phyloP scores from a whole-genome alignment of 163 green algal genomes.

The Coccomyxa subellipsoidea region DNA sequence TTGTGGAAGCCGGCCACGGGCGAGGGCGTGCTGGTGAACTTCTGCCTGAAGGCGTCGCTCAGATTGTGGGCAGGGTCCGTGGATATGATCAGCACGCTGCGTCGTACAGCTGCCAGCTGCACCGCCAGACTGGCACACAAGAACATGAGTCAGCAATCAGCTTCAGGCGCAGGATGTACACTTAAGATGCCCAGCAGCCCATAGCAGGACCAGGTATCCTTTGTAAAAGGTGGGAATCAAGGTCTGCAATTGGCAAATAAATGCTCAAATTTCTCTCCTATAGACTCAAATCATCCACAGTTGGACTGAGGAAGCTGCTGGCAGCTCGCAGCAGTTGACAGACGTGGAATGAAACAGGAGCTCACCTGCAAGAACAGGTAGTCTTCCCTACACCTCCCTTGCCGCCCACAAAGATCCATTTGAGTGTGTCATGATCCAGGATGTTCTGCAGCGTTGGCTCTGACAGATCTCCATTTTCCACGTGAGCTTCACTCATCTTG shows the following conservation, averaged over 20 bases:
- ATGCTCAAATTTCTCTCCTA: too few species aligned
- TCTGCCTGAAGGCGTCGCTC: slow-evolving; percentile 94
- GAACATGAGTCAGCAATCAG: too few species aligned
- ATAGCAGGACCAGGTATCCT: too few species aligned
- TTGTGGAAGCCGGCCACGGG: slow-evolving; percentile 89
- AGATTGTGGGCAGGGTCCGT: slow-evolving; percentile 98
- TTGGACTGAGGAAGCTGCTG: too few species aligned
- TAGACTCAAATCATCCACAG: too few species aligned
- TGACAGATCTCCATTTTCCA: neutral
- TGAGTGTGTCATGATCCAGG: slow-evolving; percentile 80
- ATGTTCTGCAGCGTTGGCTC: slow-evolving; percentile 83
- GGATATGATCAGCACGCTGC: slow-evolving; percentile 94
- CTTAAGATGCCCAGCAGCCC: too few species aligned
- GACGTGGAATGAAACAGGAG: neutral
- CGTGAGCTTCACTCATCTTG: neutral
- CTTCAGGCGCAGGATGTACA: too few species aligned
- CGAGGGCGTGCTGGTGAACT: slow-evolving; percentile 85
- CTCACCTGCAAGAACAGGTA: slow-evolving; percentile 70
- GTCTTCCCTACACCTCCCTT: slow-evolving; percentile 87
- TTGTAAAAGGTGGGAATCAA: too few species aligned
- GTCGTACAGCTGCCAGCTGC: slow-evolving; percentile 72
- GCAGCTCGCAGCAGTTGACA: too few species aligned
- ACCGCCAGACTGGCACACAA: slow-evolving; percentile 71
- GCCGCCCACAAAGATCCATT: slow-evolving; percentile 96
- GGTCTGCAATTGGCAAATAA: too few species aligned